Percentiles rank a stretch among this genome's conserved stretches.
These are phyloP conservation scores for Arthrinium puccinioides DNA, from an alignment of 2,329 filamentous ascomycete species.

Conservation along the genomic window DNA sequence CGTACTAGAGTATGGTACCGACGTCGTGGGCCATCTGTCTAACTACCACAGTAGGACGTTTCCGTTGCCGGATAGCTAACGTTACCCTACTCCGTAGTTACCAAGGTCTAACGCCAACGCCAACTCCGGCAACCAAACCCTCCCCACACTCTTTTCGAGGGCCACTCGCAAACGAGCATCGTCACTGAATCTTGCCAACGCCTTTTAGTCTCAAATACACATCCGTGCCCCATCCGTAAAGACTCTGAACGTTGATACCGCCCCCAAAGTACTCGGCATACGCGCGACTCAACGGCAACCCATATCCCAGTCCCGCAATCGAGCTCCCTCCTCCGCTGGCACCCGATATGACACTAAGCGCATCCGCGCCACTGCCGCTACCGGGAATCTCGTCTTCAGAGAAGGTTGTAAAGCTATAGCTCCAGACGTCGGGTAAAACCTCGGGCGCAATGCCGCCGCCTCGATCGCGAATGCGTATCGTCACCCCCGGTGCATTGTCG, in stretches of 20 bases:
- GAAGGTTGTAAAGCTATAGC: constrained; percentile 96
- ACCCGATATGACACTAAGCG: constrained; percentile 67
- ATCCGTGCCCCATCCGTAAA: constrained; percentile 85
- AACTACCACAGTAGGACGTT: too few relatives aligned
- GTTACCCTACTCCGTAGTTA: too few relatives aligned
- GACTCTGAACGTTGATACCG: constrained; percentile 87
- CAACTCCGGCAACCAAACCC: too few relatives aligned
- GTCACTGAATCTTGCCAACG: constrained; percentile 45
- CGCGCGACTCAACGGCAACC: constrained; percentile 79
- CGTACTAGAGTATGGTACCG: too few relatives aligned
- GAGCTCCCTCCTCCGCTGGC: constrained; percentile 68
- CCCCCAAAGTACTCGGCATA: constrained; percentile 99
- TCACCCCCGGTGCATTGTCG: constrained; percentile 73
- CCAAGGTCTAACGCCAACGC: too few relatives aligned
- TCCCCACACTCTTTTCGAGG: too few relatives aligned
- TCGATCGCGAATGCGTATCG: constrained; percentile 91
- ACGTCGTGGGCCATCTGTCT: too few relatives aligned
- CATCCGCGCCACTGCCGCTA: constrained; percentile 46
- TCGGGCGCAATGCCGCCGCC: constrained; percentile 87
- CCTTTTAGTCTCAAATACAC: constrained; percentile 61
- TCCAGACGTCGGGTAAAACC: constrained; percentile 83
- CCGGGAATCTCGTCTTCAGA: constrained; percentile 52
- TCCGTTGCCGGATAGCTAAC: too few relatives aligned
- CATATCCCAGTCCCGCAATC: constrained; percentile 90
- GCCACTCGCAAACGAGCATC: too few relatives aligned